A percentile compares a stretch with the other conserved stretches of the same genome.
Evolutionary conservation across 306 rosid genomes (phyloP).

Genomic region (Astragalus glycyphyllos): DNA sequence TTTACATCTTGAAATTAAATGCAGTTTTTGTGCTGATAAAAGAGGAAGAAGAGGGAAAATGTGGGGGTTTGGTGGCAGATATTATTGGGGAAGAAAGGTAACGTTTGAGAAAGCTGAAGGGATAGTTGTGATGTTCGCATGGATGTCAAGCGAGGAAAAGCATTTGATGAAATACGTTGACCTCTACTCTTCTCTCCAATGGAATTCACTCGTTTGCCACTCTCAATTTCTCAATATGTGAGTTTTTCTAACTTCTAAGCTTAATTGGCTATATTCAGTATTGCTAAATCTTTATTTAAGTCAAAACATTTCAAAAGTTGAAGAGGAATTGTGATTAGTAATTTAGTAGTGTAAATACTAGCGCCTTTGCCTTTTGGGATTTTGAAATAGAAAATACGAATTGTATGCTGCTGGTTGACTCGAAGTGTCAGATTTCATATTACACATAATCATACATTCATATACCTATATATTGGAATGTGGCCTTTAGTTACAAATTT

Average conservation of each 20-base stretch:
- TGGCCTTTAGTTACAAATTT: not conserved
- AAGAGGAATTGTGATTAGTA: constrained; percentile 25
- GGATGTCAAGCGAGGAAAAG: constrained; percentile 89
- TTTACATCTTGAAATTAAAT: not conserved
- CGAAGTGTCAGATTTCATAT: not conserved
- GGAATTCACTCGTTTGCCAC: constrained; percentile 87
- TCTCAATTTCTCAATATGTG: constrained; percentile 86
- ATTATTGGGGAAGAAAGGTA: constrained; percentile 82
- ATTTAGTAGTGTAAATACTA: not conserved
- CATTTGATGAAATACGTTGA: constrained; percentile 73
- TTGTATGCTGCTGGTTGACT: constrained; percentile 22
- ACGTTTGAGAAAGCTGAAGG: constrained; percentile 61
- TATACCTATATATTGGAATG: not conserved
- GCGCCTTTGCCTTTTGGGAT: constrained; percentile 1
- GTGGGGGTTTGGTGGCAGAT: constrained; percentile 96
- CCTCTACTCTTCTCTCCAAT: constrained; percentile 75
- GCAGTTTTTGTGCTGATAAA: not conserved
- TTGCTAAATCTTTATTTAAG: not conserved
- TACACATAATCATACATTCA: not conserved
- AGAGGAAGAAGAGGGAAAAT: constrained; percentile 44
- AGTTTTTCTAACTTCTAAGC: constrained; percentile 47
- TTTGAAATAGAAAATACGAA: not conserved
- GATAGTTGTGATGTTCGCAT: constrained; percentile 80
- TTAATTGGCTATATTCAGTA: not conserved
- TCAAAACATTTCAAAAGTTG: not conserved